phyloP scores from a whole-genome alignment of 129 eudicot genomes.

The Glebionis coronaria region DNA sequence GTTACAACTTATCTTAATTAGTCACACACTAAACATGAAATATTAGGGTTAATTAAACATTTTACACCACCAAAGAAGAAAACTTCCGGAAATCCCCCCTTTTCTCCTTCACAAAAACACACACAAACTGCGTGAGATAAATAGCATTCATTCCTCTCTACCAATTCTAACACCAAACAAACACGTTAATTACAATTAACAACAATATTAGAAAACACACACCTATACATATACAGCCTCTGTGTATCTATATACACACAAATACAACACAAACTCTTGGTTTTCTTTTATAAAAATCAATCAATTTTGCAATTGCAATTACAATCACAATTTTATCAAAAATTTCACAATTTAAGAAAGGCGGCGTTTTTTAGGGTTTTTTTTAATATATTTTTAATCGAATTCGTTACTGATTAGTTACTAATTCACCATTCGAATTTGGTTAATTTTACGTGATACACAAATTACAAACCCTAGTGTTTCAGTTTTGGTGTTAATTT shows the following conservation, averaged over 20 bases:
- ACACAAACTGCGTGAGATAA: background rate
- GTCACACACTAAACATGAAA: too few relatives aligned
- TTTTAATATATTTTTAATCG: constrained; percentile 19
- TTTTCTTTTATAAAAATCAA: constrained; percentile 6
- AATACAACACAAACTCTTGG: constrained; percentile 21
- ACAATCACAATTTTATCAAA: too few relatives aligned
- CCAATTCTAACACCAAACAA: background rate
- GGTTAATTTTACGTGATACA: constrained; percentile 13
- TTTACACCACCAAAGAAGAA: constrained; percentile 26
- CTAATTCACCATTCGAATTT: constrained; percentile 4
- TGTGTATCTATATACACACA: constrained; percentile 17
- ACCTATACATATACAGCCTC: constrained; percentile 23
- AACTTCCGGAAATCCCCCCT: constrained; percentile 27
- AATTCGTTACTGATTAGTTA: constrained; percentile 19
- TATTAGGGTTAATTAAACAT: background rate
- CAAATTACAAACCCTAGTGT: constrained; percentile 37
- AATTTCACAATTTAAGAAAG: too few relatives aligned
- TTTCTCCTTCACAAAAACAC: constrained; percentile 14
- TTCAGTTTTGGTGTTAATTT: constrained; percentile 21
- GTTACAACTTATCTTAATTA: too few relatives aligned
- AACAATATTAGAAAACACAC: background rate
- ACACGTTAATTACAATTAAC: constrained; percentile 15
- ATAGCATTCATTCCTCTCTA: constrained; percentile 23
- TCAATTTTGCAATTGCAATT: constrained; percentile 10
- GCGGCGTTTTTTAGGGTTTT: constrained; percentile 39